Conservation (phyloP, 306 rosid species). For the Ormosia emarginata region DNA sequence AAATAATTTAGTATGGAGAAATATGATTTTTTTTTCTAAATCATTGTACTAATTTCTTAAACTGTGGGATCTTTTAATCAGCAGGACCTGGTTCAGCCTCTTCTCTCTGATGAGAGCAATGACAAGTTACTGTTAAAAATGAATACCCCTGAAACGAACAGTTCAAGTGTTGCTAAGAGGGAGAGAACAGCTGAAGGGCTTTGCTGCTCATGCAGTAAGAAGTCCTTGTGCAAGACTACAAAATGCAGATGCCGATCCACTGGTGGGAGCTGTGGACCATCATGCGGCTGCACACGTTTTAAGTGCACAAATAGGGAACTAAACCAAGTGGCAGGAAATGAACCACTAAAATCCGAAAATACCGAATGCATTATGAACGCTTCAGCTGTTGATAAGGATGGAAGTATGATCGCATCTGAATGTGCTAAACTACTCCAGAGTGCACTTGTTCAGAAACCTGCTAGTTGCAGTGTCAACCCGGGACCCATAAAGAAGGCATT, state of each 20-base stretch:
- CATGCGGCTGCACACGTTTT: constrained; percentile 67
- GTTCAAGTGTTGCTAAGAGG: constrained; percentile 23
- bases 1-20: neutral
- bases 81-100: constrained; percentile 39
- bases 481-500: constrained; percentile 61
- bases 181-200: constrained; percentile 34
- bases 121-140: constrained; percentile 26
- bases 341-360: constrained; percentile 34
- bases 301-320: constrained; percentile 79
- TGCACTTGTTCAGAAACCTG: constrained; percentile 56
- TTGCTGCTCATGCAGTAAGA: constrained; percentile 89
- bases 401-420: constrained; percentile 33
- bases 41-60: neutral
- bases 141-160: constrained; percentile 38
- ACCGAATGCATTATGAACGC: constrained; percentile 19
- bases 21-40: neutral
- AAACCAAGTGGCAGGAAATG: constrained; percentile 17
- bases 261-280: constrained; percentile 74
- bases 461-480: constrained; percentile 30
- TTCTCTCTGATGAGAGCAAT: constrained; percentile 40
- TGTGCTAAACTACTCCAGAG: constrained; percentile 57
- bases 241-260: constrained; percentile 78
- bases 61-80: constrained; percentile 31
- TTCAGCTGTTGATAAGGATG: constrained; percentile 26
- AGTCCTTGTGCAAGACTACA: constrained; percentile 77